Percentiles rank a stretch among this genome's conserved stretches.
phyloP scores from a whole-genome alignment of 495 filamentous ascomycete species.

The Darksidea phi region DNA sequence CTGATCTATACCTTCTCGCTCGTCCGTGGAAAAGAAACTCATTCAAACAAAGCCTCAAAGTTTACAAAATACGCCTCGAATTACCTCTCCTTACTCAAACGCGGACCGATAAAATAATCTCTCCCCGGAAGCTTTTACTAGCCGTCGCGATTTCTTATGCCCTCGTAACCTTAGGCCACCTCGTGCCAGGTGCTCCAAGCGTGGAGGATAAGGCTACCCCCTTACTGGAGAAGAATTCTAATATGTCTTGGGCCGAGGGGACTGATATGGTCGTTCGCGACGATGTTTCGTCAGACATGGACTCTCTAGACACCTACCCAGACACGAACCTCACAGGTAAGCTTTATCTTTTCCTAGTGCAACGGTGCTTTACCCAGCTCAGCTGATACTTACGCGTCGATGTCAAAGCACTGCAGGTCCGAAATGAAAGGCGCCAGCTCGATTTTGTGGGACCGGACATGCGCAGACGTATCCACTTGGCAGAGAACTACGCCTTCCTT shows the following conservation, averaged over 20 bases:
- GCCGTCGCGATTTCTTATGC: neutral
- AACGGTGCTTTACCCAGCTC: neutral
- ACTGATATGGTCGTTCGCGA: neutral
- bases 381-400: neutral
- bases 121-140: neutral
- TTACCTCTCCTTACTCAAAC: neutral
- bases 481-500: neutral
- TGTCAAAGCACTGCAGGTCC: neutral
- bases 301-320: too few species aligned
- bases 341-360: neutral
- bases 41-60: neutral
- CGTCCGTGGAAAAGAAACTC: neutral
- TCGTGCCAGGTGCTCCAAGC: neutral
- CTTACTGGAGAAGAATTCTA: neutral
- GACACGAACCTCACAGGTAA: neutral
- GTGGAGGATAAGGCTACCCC: neutral
- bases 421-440: neutral
- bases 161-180: neutral
- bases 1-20: neutral
- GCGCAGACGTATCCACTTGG: neutral
- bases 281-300: neutral
- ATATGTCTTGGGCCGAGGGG: neutral
- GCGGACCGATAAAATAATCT: neutral
- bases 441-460: neutral
- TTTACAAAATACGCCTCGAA: neutral